A percentile compares a stretch with the other conserved stretches of the same genome.
Conservation (phyloP, 2,329 filamentous ascomycete genomes). For the Epichloe sp. region DNA sequence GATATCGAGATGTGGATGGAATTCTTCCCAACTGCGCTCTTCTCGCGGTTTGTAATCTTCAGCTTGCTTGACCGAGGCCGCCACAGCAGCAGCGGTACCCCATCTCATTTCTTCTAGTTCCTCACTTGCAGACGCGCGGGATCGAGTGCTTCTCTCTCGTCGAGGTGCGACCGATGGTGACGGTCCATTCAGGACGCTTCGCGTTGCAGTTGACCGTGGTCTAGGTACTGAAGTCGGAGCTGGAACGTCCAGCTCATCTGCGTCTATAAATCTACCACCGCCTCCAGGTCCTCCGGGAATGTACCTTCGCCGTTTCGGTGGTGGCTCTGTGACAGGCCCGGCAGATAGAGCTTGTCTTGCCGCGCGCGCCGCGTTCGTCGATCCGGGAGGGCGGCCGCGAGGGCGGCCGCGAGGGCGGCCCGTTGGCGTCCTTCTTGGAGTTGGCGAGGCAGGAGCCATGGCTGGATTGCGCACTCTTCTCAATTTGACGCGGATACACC, state of each 20-base stretch:
- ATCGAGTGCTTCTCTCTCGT: slow-evolving; percentile 44
- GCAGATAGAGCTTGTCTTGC: slow-evolving; percentile 23
- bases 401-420: slow-evolving; percentile 35
- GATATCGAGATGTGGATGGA: slow-evolving; percentile 89
- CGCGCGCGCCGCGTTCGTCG: slow-evolving; percentile 28
- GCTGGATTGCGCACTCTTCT: neutral
- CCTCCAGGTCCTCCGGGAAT: slow-evolving; percentile 78
- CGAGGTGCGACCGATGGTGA: slow-evolving; percentile 35
- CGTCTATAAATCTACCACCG: slow-evolving; percentile 71
- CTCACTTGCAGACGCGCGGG: slow-evolving; percentile 37
- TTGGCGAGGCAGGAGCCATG: slow-evolving; percentile 24
- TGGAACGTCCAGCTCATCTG: slow-evolving; percentile 49
- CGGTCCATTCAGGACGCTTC: slow-evolving; percentile 26
- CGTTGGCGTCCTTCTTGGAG: slow-evolving; percentile 28
- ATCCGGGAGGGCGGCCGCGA: slow-evolving; percentile 32
- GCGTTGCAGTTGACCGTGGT: slow-evolving; percentile 28
- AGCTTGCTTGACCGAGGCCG: slow-evolving; percentile 75
- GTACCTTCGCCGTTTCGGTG: slow-evolving; percentile 62
- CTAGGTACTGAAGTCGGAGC: slow-evolving; percentile 27
- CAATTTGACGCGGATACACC: neutral
- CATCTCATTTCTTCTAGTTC: slow-evolving; percentile 54
- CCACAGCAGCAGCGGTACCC: slow-evolving; percentile 78
- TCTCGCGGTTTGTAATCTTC: slow-evolving; percentile 97
- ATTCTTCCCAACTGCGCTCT: slow-evolving; percentile 95
- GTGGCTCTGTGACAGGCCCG: slow-evolving; percentile 39